These are phyloP conservation scores for Sporothrix euskadiensis DNA, from an alignment of 2,329 filamentous ascomycete genomes.

Conservation along the genomic window DNA sequence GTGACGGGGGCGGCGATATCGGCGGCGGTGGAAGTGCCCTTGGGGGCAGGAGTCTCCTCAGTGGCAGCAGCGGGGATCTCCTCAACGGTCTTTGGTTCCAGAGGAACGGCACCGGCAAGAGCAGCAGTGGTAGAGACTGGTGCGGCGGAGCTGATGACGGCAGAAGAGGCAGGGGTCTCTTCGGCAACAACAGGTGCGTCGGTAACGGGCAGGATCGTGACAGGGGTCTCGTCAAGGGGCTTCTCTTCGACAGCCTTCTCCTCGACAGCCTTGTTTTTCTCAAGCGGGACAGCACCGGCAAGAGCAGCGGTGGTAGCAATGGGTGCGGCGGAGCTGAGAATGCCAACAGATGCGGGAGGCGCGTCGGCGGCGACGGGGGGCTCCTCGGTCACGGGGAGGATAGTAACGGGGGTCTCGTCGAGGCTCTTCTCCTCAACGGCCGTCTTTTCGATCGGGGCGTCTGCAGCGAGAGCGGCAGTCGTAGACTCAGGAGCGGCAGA, in stretches of 20 bases:
- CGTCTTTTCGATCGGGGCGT: slow-evolving; percentile 59
- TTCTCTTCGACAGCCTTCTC: slow-evolving; percentile 46
- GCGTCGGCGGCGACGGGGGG: slow-evolving; percentile 34
- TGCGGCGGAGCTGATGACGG: slow-evolving; percentile 32
- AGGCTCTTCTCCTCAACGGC: neutral
- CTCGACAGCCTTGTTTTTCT: slow-evolving; percentile 38
- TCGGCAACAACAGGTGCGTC: slow-evolving; percentile 29
- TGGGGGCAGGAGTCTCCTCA: slow-evolving; percentile 20
- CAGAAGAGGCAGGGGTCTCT: slow-evolving; percentile 49
- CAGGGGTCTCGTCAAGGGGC: neutral
- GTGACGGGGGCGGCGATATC: slow-evolving; percentile 5
- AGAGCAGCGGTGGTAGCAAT: slow-evolving; percentile 11
- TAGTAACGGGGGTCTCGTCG: neutral
- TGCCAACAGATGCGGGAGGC: slow-evolving; percentile 48
- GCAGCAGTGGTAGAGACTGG: slow-evolving; percentile 16
- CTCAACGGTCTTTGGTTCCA: slow-evolving; percentile 46
- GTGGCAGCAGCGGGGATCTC: neutral
- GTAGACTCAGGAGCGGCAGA: slow-evolving; percentile 4
- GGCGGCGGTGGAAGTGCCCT: slow-evolving; percentile 17
- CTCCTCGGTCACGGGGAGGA: slow-evolving; percentile 16
- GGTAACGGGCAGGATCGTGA: neutral
- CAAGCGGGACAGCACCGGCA: slow-evolving; percentile 59
- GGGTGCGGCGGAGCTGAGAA: slow-evolving; percentile 6
- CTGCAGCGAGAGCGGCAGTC: slow-evolving; percentile 39
- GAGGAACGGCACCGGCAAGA: slow-evolving; percentile 55